phyloP scores from a whole-genome alignment of 306 rosid genomes.

The Mimosa bimucronata region DNA sequence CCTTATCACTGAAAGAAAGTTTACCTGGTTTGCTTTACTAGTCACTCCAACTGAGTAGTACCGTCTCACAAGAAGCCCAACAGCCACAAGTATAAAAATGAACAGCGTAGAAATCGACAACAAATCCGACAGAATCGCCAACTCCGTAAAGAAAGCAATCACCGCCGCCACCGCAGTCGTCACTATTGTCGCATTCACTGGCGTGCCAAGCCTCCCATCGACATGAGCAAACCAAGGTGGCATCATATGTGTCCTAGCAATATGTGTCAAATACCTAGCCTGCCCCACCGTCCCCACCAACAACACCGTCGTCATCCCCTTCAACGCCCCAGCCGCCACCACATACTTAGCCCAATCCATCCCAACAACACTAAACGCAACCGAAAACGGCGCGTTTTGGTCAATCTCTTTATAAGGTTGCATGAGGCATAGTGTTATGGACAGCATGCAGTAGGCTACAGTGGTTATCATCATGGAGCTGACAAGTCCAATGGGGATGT shows the following conservation, averaged over 20 bases:
- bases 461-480: constrained; percentile 76
- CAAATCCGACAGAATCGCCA: constrained; percentile 55
- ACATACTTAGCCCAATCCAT: constrained; percentile 88
- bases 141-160: constrained; percentile 70
- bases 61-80: constrained; percentile 71
- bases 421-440: constrained; percentile 79
- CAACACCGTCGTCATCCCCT: constrained; percentile 88
- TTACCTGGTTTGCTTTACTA: constrained; percentile 26
- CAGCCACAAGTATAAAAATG: constrained; percentile 77
- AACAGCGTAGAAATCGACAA: constrained; percentile 79
- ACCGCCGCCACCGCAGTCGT: constrained; percentile 65
- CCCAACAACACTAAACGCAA: constrained; percentile 73
- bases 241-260: constrained; percentile 91
- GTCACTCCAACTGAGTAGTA: constrained; percentile 64
- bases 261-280: constrained; percentile 85
- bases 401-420: constrained; percentile 33
- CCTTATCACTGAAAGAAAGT: no score
- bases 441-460: constrained; percentile 51
- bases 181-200: constrained; percentile 65
- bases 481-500: constrained; percentile 86
- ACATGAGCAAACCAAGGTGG: constrained; percentile 88
- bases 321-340: constrained; percentile 76
- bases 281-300: constrained; percentile 77
- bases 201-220: constrained; percentile 66
- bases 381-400: constrained; percentile 58